Evolutionary conservation across 306 rosid species (phyloP).

Genomic region (Pyrus bretschneideri): DNA sequence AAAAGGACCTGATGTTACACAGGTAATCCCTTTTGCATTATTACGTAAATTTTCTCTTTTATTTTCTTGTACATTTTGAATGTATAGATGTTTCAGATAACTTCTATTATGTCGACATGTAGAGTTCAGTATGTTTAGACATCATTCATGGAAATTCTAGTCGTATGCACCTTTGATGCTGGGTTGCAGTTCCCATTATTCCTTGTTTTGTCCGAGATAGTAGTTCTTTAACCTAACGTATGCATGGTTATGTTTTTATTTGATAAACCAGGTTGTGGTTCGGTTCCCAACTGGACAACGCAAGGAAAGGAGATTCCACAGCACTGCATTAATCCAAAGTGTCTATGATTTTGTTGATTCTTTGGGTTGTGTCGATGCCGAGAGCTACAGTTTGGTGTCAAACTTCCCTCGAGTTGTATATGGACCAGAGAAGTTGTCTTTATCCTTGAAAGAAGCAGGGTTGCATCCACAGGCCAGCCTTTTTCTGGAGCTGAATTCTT

Average conservation of each 20-base stretch:
- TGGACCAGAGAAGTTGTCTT: slow-evolving; percentile 53
- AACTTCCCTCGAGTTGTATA: slow-evolving; percentile 83
- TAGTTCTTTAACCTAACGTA: not conserved
- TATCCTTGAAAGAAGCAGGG: slow-evolving; percentile 85
- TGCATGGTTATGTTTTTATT: not conserved
- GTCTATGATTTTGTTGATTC: slow-evolving; percentile 89
- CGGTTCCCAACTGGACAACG: slow-evolving; percentile 93
- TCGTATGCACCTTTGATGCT: not conserved
- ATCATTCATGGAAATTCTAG: not conserved
- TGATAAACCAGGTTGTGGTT: slow-evolving; percentile 65
- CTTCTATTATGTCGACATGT: too few relatives aligned
- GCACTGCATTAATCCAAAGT: slow-evolving; percentile 56
- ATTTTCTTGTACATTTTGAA: slow-evolving; percentile 3
- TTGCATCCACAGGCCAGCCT: slow-evolving; percentile 83
- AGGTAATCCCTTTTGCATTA: slow-evolving; percentile 35
- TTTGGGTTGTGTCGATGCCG: slow-evolving; percentile 61
- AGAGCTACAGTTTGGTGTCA: slow-evolving; percentile 71
- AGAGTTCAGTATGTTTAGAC: not conserved
- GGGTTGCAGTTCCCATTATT: not conserved
- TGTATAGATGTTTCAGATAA: not conserved
- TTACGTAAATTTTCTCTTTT: slow-evolving; percentile 3
- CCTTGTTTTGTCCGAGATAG: not conserved
- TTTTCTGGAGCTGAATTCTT: slow-evolving; percentile 47
- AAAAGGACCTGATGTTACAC: slow-evolving; percentile 87
- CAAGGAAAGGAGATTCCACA: slow-evolving; percentile 83